Conservation (phyloP, 768 basidiomycete genomes). For the Crassisporium funariophilum region DNA sequence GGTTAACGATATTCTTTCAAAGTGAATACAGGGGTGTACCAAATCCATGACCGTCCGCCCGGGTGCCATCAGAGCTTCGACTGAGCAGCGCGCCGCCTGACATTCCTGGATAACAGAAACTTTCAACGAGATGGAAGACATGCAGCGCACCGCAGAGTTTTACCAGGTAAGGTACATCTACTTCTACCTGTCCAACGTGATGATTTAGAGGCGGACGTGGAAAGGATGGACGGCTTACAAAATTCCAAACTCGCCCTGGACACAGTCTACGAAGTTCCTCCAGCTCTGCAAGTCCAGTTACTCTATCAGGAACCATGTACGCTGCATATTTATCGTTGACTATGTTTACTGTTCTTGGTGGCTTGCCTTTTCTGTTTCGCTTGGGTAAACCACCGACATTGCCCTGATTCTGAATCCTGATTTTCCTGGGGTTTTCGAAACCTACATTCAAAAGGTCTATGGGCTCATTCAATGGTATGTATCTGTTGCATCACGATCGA, state of each 20-base stretch:
- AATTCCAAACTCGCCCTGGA: constrained; percentile 85
- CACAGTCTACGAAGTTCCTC: constrained; percentile 78
- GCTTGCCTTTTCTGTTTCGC: constrained; percentile 13
- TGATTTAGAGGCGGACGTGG: constrained; percentile 3
- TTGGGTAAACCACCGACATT: constrained; percentile 41
- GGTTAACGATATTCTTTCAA: constrained; percentile 1
- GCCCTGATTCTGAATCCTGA: constrained; percentile 48
- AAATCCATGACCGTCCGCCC: constrained; percentile 88
- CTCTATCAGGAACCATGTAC: constrained; percentile 85
- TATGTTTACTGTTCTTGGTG: constrained; percentile 37
- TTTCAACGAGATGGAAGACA: not conserved
- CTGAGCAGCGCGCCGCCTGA: constrained; percentile 48
- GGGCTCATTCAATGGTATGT: constrained; percentile 73
- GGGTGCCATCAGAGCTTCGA: constrained; percentile 80
- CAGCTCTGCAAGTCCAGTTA: constrained; percentile 76
- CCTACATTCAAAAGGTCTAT: constrained; percentile 94
- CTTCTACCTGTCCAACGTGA: constrained; percentile 67
- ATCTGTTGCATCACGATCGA: constrained; percentile 45
- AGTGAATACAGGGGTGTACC: constrained; percentile 43
- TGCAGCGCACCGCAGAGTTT: not conserved
- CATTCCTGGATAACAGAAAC: constrained; percentile 56
- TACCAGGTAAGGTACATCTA: constrained; percentile 83
- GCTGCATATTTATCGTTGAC: constrained; percentile 79
- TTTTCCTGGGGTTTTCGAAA: constrained; percentile 92
- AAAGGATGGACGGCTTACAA: constrained; percentile 50